Base-by-base conservation (phyloP, 768 basidiomycete species). In the Pleurotus tuoliensis region DNA sequence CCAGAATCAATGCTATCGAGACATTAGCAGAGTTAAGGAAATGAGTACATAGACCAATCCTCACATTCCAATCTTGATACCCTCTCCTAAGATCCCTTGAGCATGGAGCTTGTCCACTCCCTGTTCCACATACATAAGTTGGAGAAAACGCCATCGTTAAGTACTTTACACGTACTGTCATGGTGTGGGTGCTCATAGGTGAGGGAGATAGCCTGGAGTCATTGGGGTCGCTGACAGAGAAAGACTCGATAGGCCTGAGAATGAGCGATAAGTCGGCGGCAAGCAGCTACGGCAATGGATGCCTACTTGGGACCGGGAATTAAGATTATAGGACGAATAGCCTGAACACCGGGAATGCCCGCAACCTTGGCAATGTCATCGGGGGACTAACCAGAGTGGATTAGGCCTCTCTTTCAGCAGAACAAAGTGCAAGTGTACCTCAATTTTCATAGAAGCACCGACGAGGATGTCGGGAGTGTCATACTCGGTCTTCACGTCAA, bases 101-200 rank as follows among this genome's bases (percentile, higher is more conserved):
- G 83, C 82, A 63, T 89, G 87, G 20, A 87, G 73, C 58, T 78
- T 81, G 61, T 87, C 82, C 2, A 87, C 86, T 20, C 84, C 82
- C 81, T 83, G 49, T 34, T 34, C 27, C 34, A 9, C 11, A 22
- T 7, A 44, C 41, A 37, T 45, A 37, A 24, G 34, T 49, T 47
- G 37, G n/a, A n/a, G n/a, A 11, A 27, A 45, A 37, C 38, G 38
- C 25, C 49, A 38, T 20, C 5, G 22, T 4, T n/a, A 57, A 37
- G 24, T 50, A 22, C 18, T 40, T 20, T 7, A 18, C 16, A 64
- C 72, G 59, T 60, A 82, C 84, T 18, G 81, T 84, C 56, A 82
- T 61, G 47, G 81, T 66, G 61, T 86, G 83, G 0, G 83, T 79
- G 0, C 79, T 78, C 62, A 79, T 68, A 5, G 75, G 58, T 61